Evolutionary conservation across 1,139 yeast genomes (phyloP).

Genomic region (Sporopachydermia cereana): DNA sequence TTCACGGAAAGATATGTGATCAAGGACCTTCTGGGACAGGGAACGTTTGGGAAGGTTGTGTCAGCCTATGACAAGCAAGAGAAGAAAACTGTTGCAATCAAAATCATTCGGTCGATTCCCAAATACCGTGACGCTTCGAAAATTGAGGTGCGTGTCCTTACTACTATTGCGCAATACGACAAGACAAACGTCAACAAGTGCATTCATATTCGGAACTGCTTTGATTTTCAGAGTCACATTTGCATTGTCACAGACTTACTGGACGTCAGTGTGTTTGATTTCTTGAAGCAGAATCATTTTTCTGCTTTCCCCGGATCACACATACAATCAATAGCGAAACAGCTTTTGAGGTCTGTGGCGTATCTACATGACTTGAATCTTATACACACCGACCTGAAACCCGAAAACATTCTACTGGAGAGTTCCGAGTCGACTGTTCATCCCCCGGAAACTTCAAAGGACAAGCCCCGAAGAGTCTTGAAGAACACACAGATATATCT

Average conservation of each 20-base stretch:
- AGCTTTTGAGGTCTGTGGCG: constrained; percentile 73
- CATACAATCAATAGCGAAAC: constrained; percentile 81
- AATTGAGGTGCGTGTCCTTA: constrained; percentile 55
- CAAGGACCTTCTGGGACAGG: constrained; percentile 61
- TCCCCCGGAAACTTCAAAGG: constrained; percentile 9
- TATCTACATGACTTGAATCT: constrained; percentile 81
- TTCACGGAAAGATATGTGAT: constrained; percentile 42
- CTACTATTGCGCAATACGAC: constrained; percentile 64
- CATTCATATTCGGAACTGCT: constrained; percentile 77
- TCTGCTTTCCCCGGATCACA: constrained; percentile 70
- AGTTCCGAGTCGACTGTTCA: constrained; percentile 12
- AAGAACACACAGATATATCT: constrained; percentile 74
- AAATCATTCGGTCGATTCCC: constrained; percentile 51
- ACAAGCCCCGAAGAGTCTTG: constrained; percentile 34
- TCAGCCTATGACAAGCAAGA: constrained; percentile 34
- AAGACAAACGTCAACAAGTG: constrained; percentile 40
- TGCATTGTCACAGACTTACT: constrained; percentile 85
- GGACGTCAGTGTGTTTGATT: constrained; percentile 81
- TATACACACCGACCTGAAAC: constrained; percentile 91
- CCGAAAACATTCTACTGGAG: constrained; percentile 79
- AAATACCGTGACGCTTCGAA: constrained; percentile 34
- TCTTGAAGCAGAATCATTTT: constrained; percentile 58
- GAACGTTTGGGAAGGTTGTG: constrained; percentile 94
- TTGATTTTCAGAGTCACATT: constrained; percentile 88
- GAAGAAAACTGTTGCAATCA: constrained; percentile 70